phyloP scores from a whole-genome alignment of 441 rosid species.

The Gossypium laxum region DNA sequence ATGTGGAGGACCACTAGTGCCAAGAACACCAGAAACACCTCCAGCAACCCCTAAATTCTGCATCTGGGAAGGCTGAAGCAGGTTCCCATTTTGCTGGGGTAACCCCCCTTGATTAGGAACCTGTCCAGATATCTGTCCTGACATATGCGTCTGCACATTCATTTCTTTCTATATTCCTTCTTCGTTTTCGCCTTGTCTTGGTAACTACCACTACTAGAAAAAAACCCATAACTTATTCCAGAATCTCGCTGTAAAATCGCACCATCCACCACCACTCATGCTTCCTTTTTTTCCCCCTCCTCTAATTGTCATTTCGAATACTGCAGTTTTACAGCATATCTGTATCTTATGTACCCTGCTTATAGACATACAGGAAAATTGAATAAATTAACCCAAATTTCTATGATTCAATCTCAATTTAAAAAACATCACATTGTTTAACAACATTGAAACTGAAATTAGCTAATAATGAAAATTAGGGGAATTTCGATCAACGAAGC shows the following conservation, averaged over 20 bases:
- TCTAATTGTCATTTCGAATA: background rate
- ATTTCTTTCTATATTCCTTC: slow-evolving; percentile 32
- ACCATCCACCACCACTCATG: slow-evolving; percentile 26
- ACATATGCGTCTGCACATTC: slow-evolving; percentile 78
- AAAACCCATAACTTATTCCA: slow-evolving; percentile 30
- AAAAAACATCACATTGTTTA: background rate
- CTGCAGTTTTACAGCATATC: slow-evolving; percentile 2
- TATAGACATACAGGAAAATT: background rate
- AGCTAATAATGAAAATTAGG: background rate
- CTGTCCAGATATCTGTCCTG: slow-evolving; percentile 72
- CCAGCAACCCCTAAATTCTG: slow-evolving; percentile 48
- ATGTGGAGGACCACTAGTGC: slow-evolving; percentile 24
- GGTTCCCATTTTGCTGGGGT: slow-evolving; percentile 72
- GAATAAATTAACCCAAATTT: slow-evolving; percentile 5
- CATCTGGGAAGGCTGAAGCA: slow-evolving; percentile 46
- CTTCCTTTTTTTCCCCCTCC: slow-evolving; percentile 10
- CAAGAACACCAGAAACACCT: slow-evolving; percentile 21
- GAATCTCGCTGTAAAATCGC: slow-evolving; percentile 15
- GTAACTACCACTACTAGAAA: slow-evolving; percentile 23
- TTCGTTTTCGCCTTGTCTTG: slow-evolving; percentile 25
- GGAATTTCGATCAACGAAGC: background rate
- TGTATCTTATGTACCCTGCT: background rate
- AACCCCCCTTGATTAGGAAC: slow-evolving; percentile 62
- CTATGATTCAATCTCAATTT: slow-evolving; percentile 2
- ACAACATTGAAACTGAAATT: background rate